A percentile compares a stretch with the other conserved stretches of the same genome.
phyloP scores from a whole-genome alignment of 768 basidiomycete species.

The Aureoboletus auriporus region DNA sequence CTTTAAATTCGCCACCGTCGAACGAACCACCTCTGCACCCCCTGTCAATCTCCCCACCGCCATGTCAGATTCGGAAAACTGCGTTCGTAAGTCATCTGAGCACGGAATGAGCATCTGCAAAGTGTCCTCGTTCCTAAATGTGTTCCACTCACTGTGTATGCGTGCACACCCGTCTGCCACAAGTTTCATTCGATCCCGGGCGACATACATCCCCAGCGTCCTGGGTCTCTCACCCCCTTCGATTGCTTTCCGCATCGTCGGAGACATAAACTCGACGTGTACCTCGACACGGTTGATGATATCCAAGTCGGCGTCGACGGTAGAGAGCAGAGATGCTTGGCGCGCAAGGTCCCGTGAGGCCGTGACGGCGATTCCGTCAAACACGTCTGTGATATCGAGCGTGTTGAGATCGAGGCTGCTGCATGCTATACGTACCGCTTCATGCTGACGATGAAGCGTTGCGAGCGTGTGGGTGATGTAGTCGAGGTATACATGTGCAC shows the following conservation, averaged over 20 bases:
- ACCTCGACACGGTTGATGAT: constrained; percentile 63
- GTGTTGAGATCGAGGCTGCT: constrained; percentile 68
- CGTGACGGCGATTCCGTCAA: constrained; percentile 54
- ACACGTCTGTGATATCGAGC: constrained; percentile 66
- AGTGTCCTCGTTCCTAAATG: not conserved
- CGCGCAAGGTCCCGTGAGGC: constrained; percentile 62
- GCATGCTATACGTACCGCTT: constrained; percentile 71
- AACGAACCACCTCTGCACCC: constrained; percentile 58
- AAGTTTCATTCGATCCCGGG: constrained; percentile 71
- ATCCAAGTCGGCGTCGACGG: constrained; percentile 68
- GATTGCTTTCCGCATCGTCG: constrained; percentile 61
- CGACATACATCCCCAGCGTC: constrained; percentile 79
- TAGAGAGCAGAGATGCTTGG: constrained; percentile 58
- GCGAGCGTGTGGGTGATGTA: constrained; percentile 48
- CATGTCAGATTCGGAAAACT: constrained; percentile 53
- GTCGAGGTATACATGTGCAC: constrained; percentile 62
- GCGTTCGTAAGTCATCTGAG: constrained; percentile 54
- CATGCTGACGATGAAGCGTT: constrained; percentile 61
- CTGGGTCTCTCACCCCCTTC: constrained; percentile 66
- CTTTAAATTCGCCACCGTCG: constrained; percentile 44
- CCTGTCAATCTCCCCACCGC: constrained; percentile 50
- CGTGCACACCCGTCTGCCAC: constrained; percentile 68
- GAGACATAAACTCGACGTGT: constrained; percentile 73
- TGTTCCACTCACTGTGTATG: constrained; percentile 55
- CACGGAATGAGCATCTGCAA: not conserved